These are phyloP conservation scores for Puccinia horiana DNA, from an alignment of 1,284 basidiomycete species.

Conservation along the genomic window DNA sequence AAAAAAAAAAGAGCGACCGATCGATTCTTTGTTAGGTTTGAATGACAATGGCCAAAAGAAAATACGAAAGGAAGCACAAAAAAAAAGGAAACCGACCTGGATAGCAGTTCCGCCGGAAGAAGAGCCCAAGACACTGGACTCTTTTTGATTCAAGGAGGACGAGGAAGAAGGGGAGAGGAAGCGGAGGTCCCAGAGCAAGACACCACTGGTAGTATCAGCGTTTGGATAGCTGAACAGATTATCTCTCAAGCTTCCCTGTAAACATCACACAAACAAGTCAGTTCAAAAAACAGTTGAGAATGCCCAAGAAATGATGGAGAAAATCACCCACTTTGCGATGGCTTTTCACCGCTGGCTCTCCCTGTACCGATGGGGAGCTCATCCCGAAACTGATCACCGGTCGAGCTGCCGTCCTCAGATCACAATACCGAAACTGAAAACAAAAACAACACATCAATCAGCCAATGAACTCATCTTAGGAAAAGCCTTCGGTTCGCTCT, in stretches of 20 bases:
- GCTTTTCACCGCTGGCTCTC: not conserved
- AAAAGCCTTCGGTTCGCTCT: not conserved
- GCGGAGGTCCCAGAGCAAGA: constrained; percentile 38
- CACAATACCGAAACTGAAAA: constrained; percentile 41
- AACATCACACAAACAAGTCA: not conserved
- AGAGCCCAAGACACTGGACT: not conserved
- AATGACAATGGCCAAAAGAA: too few relatives aligned
- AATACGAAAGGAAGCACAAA: not conserved
- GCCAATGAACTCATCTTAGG: not conserved
- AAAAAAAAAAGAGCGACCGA: not conserved
- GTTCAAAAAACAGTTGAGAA: not conserved
- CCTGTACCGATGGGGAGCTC: not conserved
- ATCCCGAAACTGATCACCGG: constrained; percentile 37
- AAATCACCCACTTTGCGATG: constrained; percentile 8
- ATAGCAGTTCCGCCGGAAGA: not conserved
- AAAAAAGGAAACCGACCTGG: constrained; percentile 1
- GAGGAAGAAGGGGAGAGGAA: not conserved
- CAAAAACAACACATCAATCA: not conserved
- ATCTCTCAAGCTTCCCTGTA: constrained; percentile 34
- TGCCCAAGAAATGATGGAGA: not conserved
- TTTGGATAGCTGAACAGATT: constrained; percentile 42
- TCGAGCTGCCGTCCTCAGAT: constrained; percentile 26
- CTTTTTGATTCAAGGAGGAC: not conserved
- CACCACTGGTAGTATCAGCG: not conserved
- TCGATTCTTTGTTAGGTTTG: too few relatives aligned